Evolutionary conservation across 169 alveolate genomes (phyloP), one percentile per base, ranked within the genome.

Genomic region (Plasmodium vinckei): DNA sequence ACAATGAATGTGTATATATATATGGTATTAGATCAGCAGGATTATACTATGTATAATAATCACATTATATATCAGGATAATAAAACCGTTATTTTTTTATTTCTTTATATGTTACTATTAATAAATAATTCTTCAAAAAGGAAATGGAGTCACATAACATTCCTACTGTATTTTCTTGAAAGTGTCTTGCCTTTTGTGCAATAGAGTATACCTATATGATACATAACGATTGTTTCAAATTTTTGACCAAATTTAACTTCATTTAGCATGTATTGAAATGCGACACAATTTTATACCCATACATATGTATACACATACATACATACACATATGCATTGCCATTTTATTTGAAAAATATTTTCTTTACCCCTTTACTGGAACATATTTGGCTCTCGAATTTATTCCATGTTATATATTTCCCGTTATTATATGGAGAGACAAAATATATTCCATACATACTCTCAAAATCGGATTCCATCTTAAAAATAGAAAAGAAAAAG

Each of bases 341-440:
- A 33, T 4, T 33, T 33, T 33, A 33, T 33, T 33, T 3, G 42
- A 33, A 33, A 33, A 33, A 4, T 0, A 33, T 33, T 33, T 33
- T 33, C 42, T 33, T 42, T 75, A 47, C 75, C 39, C 25, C 61
- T 27, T 42, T 72, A 5, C 19, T 75, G 23, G 17, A n/a, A 39
- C 88, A 75, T 6, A 64, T 25, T 9, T 75, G 68, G n/a, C 19
- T n/a, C 56, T 75, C 88, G 56, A 46, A 75, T 67, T 75, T 63
- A n/a, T 60, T 25, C 88, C 88, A 75, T 44, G 67, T 63, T 63
- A 75, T 61, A 56, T 61, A 75, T 44, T 75, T 73, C 15, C 27
- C 56, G 9, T 75, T 73, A 17, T 75, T 75, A 33, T 75, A 63
- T 10, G 88, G 88, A 10, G 56, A 25, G 13, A 75, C 73, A 21